Base-by-base conservation (phyloP, 2,329 filamentous ascomycete genomes). In the Neopestalotiopsis sp. region DNA sequence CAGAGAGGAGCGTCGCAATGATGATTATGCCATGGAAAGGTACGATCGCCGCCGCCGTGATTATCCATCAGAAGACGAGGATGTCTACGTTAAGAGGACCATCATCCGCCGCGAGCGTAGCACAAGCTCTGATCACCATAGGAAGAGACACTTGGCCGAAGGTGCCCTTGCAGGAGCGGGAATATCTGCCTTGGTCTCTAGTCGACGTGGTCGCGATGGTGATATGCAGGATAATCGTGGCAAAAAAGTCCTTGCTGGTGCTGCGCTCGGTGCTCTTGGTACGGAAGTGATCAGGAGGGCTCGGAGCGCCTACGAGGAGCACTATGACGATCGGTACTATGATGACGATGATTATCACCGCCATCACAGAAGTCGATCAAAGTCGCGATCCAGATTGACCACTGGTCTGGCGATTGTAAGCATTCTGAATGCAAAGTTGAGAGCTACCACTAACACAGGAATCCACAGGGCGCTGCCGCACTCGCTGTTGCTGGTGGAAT, bases 111-210 rank as follows among this genome's bases (percentile, higher is more conserved):
- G 85, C 24, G 86, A 87, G 20, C 82, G 85, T 58, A 88, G 87
- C 70, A 80, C 80, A 13, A 86, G 85, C 71, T 79, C 82, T 4
- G 83, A 83, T 56, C 80, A 84, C 64, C 84, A 88, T 71, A 87
- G 87, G 72, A 89, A 85, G 76, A 86, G 87, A 57, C 87, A 90
- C 72, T 77, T 91, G 5, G 89, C 89, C 28, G 89, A 90, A 74
- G 89, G 89, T n/a, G 89, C 89, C 10, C 81, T 91, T 17, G 89
- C 89, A 34, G 89, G 89, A 17, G 89, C 89, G 20, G 89, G 89
- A 63, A 78, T 89, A 7, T 86, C 87, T 12, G 89, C 89, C n/a
- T 78, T 91, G 2, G 78, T 90, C 5, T 83, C 86, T 17, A 87
- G 86, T 62, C 86, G 88, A 24, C 84, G 87, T 62, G 83, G 85